Evolutionary conservation across 2,329 filamentous ascomycete genomes (phyloP), one percentile per base, ranked within the genome.

Genomic region (Lasiodiplodia gonubiensis): DNA sequence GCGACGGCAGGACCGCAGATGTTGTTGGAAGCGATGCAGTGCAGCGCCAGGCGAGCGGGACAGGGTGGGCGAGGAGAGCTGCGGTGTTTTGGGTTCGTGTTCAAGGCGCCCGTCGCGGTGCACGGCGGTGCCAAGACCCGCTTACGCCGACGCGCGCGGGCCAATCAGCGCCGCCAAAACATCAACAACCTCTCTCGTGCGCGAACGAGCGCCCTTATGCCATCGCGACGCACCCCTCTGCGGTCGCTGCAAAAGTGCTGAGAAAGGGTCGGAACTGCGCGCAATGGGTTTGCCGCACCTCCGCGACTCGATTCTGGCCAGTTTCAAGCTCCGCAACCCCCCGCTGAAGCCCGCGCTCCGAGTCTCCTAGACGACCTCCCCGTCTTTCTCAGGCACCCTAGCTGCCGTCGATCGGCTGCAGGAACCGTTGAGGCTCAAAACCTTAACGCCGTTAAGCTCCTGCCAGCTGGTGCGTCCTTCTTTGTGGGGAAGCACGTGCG

Each of bases 391-490:
- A 67, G 66, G 39, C 49, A 68, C 68, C 66, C 66, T 59, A 69
- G 68, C 68, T 67, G 46, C 66, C 68, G 69, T 67, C 67, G 70
- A 71, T 71, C 70, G 59, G 53, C 67, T 68, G 70, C 70, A 71
- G 70, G 70, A 67, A 71, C 70, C 55, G 48, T 59, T 66, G 69
- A 63, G 69, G 69, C 69, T 68, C 55, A 68, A 69, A 71, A 65
- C 63, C 68, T 71, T 69, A 69, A 66, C 61, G 64, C 52, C 39
- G 46, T 67, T 70, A 66, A 67, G 64, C 52, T 68, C 55, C 64
- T 64, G 68, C 67, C 69, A 55, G 61, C 49, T 63, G 49, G 65
- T 61, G 55, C 42, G 65, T 61, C 66, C 59, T 55, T 64, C 60
- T 67, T 61, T 68, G 63, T 69, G 69, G 67, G 69, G 69, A 69